Evolutionary conservation across 1,284 basidiomycete genomes (phyloP), one percentile per base, ranked within the genome.

Genomic region (Tilletia indica): DNA sequence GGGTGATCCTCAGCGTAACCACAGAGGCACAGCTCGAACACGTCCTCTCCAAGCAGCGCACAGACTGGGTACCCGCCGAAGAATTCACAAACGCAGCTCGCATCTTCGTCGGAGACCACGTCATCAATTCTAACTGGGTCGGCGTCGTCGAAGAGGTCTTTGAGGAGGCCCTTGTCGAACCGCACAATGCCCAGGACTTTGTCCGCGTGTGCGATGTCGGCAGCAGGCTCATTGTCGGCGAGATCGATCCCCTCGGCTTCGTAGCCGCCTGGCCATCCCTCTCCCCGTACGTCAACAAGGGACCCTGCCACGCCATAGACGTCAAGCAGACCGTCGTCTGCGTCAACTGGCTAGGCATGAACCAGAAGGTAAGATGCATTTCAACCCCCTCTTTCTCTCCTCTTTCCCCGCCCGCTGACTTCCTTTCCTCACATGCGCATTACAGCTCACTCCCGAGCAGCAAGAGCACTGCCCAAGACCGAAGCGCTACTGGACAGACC

Each of bases 331-430:
- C 89, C 12, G 90, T 92, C 45, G 87, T 94, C 71, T 92, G 90
- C 31, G 86, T 97, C 75, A 89, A 91, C 66, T 97, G 94, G 94
- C 87, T 95, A 14, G 94, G 93, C 16, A 87, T 95, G 72, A 94
- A 93, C 79, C 94, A 95, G 87, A 89, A 84, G 58, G 58, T 61
- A 14, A 9, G 58, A 6, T 54, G 51, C 25, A 54, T 54, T 4
- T 54, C 19, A 54, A 19, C 25, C 16, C 51, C 51, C 51, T 61
- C 25, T 19, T 54, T 19, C 16, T 54, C 49, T 54, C 49, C n/a
- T n/a, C n/a, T n/a, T n/a, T n/a, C n/a, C n/a, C 54, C 11, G 9
- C 58, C 12, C 12, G 21, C 31, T 14, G 14, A n/a, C 31, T 34
- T 14, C 8, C 19, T 31, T 31, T 61, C 19, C 58, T 36, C n/a